Conservation (phyloP, 305 asterid species). For the Fraxinus sp. region DNA sequence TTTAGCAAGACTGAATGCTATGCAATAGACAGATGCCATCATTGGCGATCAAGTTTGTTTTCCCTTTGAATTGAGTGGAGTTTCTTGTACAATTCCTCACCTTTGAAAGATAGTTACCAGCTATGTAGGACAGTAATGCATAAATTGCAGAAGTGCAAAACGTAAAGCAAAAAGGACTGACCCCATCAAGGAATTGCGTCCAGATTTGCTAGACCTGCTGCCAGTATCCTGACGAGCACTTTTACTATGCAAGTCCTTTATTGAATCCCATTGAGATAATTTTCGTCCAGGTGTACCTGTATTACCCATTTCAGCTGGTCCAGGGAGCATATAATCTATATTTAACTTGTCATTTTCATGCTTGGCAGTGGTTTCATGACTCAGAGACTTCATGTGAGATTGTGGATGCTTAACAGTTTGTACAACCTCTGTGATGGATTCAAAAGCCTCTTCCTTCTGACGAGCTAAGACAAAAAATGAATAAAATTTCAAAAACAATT, state of each 20-base stretch:
- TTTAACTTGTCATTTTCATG: slow-evolving; percentile 40
- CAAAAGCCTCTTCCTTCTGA: slow-evolving; percentile 89
- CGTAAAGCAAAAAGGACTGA: slow-evolving; percentile 30
- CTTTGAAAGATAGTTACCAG: not conserved
- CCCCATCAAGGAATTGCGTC: slow-evolving; percentile 68
- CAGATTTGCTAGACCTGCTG: slow-evolving; percentile 61
- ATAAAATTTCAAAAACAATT: slow-evolving; percentile 25
- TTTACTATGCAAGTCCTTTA: slow-evolving; percentile 35
- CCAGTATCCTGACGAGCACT: slow-evolving; percentile 36
- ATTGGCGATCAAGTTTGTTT: not conserved
- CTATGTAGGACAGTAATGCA: not conserved
- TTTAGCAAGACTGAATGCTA: slow-evolving; percentile 19
- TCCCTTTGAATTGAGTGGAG: slow-evolving; percentile 5
- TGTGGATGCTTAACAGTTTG: slow-evolving; percentile 83
- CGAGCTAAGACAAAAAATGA: slow-evolving; percentile 63
- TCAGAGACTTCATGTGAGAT: slow-evolving; percentile 50
- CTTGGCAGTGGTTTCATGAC: slow-evolving; percentile 40
- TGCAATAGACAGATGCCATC: not conserved
- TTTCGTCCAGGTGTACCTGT: slow-evolving; percentile 48
- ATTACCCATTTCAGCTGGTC: slow-evolving; percentile 47
- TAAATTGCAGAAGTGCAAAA: not conserved
- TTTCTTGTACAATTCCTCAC: not conserved
- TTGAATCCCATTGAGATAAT: slow-evolving; percentile 39
- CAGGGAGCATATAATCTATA: slow-evolving; percentile 67
- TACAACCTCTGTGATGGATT: slow-evolving; percentile 79